Evolutionary conservation across 805 yeast genomes (phyloP), one percentile per base, ranked within the genome.

Genomic region (Yarrowia sp.): DNA sequence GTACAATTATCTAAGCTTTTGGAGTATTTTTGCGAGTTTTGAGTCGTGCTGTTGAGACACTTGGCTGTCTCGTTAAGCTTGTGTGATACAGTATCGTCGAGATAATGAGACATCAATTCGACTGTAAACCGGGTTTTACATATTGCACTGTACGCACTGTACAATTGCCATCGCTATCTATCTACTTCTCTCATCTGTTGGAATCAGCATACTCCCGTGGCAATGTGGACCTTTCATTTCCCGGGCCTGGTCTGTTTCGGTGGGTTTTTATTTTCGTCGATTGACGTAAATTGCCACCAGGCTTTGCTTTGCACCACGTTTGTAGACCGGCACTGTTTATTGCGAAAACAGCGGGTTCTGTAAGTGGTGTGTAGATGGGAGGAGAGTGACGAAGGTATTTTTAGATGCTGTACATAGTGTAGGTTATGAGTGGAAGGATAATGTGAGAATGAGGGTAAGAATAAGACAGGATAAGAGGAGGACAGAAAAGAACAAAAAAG

Each of bases 231-330:
- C 63, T 58, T 58, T 11, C 2, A 33, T 28, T 43, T 32, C 11
- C 63, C 41, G 63, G 63, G 63, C 63, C 63, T 58, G 36, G 63
- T 28, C 51, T 41, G 63, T 40, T 58, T 54, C 61, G 61, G 35
- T 38, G 61, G 41, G n/a, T 3, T 36, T 38, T n/a, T 12, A 22
- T 26, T 26, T 5, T 26, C 30, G 8, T 26, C 30, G 17, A 17
- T 28, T 30, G 17, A 14, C 14, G 16, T n/a, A n/a, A 22, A 32
- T 33, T 19, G 41, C 41, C 58, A 33, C 41, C 58, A 33, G 58
- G 14, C 56, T 5, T 49, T 49, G 3, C 8, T 49, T 9, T 49
- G 14, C 59, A 51, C 59, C 43, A 24, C 59, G 14, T 35, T 24
- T 28, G 21, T 54, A 54, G 61, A 26, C 61, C 46, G 10, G 46